These are phyloP conservation scores for Taphrina wiesneri DNA, from an alignment of 1,139 yeast species.

Conservation along the genomic window DNA sequence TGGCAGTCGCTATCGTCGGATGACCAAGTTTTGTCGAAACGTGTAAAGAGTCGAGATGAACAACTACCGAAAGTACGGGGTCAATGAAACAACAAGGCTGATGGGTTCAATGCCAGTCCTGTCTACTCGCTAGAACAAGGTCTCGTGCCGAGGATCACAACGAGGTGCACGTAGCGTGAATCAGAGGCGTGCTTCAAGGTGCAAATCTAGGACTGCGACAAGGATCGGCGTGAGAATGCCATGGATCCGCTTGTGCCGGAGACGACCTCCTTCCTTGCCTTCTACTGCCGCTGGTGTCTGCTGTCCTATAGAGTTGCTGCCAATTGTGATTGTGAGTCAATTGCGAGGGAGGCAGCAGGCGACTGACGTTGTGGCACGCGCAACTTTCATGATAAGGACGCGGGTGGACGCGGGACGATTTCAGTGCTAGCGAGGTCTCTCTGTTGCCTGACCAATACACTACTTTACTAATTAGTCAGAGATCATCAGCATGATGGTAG, in stretches of 20 bases:
- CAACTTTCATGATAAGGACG: background rate
- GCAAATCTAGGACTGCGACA: background rate
- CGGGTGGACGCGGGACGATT: conserved; percentile 10
- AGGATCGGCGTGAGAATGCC: background rate
- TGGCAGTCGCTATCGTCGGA: background rate
- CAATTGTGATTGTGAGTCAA: background rate
- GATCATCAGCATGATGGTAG: too few relatives aligned
- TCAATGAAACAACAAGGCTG: background rate
- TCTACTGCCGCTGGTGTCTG: background rate
- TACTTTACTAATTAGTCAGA: background rate
- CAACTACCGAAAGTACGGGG: too few relatives aligned
- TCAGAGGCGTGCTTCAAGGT: background rate
- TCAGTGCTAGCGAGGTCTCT: background rate
- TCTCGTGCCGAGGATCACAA: background rate
- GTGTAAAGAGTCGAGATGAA: background rate
- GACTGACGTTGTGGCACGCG: background rate
- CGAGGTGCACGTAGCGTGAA: background rate
- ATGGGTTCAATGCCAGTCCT: too few relatives aligned
- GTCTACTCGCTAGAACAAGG: too few relatives aligned
- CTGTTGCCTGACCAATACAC: background rate
- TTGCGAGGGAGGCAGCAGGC: background rate
- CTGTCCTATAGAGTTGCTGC: background rate
- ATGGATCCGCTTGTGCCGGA: background rate
- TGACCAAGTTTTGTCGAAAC: too few relatives aligned
- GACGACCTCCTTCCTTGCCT: background rate